Conservation (phyloP, 805 yeast species). For the Millerozyma acaciae region DNA sequence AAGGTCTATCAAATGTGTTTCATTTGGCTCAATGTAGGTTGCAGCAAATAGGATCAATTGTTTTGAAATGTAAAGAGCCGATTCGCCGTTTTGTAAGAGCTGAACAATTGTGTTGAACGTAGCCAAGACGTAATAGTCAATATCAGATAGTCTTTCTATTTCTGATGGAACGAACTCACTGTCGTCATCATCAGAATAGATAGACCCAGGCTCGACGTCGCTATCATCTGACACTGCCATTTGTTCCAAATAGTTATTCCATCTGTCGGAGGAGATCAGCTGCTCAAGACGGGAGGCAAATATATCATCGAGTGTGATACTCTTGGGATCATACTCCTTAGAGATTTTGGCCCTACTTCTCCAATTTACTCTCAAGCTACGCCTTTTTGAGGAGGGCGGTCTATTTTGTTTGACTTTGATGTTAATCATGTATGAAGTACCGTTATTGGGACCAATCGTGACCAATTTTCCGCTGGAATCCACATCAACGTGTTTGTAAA, state of each 20-base stretch:
- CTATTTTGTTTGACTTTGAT: too few relatives aligned
- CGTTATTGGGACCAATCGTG: too few relatives aligned
- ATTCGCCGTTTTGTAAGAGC: conserved; percentile 25
- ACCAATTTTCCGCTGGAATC: too few relatives aligned
- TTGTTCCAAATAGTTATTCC: conserved; percentile 16
- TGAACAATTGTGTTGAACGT: conserved; percentile 14
- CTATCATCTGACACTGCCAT: conserved; percentile 28
- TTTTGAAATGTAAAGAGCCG: conserved; percentile 22
- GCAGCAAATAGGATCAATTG: conserved; percentile 21
- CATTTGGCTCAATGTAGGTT: conserved; percentile 14
- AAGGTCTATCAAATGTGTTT: conserved; percentile 11
- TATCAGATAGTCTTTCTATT: conserved; percentile 3
- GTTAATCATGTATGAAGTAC: too few relatives aligned
- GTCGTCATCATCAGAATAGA: conserved; percentile 16
- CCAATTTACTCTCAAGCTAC: too few relatives aligned
- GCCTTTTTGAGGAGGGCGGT: too few relatives aligned
- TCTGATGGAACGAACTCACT: conserved; percentile 1
- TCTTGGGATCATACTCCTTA: too few relatives aligned
- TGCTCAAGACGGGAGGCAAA: too few relatives aligned
- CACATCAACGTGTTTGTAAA: too few relatives aligned
- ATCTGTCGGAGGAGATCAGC: too few relatives aligned
- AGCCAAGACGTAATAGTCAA: conserved; percentile 10
- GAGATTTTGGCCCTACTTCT: too few relatives aligned
- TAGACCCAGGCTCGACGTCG: conserved; percentile 12
- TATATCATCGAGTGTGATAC: too few relatives aligned